A percentile compares a stretch with the other conserved stretches of the same genome.
phyloP scores from a whole-genome alignment of 2,329 filamentous ascomycete genomes.

The Aplosporella prunicola region DNA sequence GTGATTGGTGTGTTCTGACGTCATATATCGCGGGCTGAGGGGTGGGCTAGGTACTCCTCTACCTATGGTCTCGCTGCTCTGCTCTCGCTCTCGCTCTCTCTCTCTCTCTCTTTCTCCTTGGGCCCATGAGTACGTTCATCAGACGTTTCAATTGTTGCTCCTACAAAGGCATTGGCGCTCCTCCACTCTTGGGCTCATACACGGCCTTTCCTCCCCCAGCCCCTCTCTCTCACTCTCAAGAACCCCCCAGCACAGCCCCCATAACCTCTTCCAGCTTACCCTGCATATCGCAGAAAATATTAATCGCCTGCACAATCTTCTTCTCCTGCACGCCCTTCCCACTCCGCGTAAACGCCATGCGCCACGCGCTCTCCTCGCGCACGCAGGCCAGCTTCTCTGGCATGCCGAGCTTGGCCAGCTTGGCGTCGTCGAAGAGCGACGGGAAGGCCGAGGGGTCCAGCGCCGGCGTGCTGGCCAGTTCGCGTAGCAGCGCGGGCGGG shows the following conservation, averaged over 20 bases:
- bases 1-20: too few species aligned
- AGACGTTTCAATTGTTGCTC: too few species aligned
- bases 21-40: too few species aligned
- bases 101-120: too few species aligned
- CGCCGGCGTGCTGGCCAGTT: slow-evolving; percentile 16
- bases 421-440: neutral
- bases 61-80: too few species aligned
- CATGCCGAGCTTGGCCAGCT: neutral
- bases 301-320: slow-evolving; percentile 39
- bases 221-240: too few species aligned
- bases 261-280: slow-evolving; percentile 37
- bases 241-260: neutral
- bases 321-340: slow-evolving; percentile 6
- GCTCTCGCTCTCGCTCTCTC: too few species aligned
- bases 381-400: slow-evolving; percentile 2
- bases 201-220: too few species aligned
- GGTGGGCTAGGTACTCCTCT: too few species aligned
- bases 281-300: slow-evolving; percentile 50
- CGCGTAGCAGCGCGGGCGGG: slow-evolving; percentile 42
- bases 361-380: neutral
- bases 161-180: too few species aligned
- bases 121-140: too few species aligned
- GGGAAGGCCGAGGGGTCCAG: neutral
- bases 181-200: too few species aligned
- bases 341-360: neutral